phyloP scores from a whole-genome alignment of 108 stramenopile genomes.

The Nitzschia sp. region DNA sequence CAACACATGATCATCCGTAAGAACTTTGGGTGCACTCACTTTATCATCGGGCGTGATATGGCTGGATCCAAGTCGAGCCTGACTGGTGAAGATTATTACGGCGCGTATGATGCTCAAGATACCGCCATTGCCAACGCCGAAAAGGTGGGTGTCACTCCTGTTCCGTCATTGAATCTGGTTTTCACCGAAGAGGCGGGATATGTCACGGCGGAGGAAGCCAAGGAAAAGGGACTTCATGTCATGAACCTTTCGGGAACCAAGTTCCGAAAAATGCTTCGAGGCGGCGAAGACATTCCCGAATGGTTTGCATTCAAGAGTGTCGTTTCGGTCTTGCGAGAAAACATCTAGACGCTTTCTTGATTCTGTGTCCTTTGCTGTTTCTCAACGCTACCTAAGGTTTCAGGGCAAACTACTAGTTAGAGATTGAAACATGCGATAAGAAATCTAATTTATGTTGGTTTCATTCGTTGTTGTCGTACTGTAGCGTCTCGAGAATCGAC shows the following conservation, averaged over 20 bases:
- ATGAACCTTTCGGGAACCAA: conserved; percentile 98
- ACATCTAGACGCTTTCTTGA: no score
- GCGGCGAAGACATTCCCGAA: conserved; percentile 98
- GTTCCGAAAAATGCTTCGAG: conserved; percentile 98
- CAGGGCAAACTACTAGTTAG: no score
- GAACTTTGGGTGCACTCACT: conserved; percentile 99
- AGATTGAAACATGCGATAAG: no score
- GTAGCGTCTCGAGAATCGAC: no score
- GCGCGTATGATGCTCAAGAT: conserved; percentile 98
- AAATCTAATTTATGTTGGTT: no score
- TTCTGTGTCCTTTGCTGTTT: background rate
- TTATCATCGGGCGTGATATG: conserved; percentile 99
- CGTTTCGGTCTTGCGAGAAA: conserved; percentile 92
- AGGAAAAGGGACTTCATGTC: conserved; percentile 81
- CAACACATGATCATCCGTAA: conserved; percentile 99
- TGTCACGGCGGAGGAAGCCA: conserved; percentile 96
- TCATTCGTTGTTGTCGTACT: no score
- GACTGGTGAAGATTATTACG: conserved; percentile 98
- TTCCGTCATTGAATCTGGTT: conserved; percentile 96
- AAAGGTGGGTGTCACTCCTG: conserved; percentile 91
- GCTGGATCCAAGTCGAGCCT: conserved; percentile 97
- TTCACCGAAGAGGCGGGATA: conserved; percentile 98
- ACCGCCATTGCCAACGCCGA: conserved; percentile 86
- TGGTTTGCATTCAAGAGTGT: conserved; percentile 99
- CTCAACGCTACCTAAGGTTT: no score